Evolutionary conservation across 129 eudicot species (phyloP), one percentile per base, ranked within the genome.

Genomic region (Arctium minus): DNA sequence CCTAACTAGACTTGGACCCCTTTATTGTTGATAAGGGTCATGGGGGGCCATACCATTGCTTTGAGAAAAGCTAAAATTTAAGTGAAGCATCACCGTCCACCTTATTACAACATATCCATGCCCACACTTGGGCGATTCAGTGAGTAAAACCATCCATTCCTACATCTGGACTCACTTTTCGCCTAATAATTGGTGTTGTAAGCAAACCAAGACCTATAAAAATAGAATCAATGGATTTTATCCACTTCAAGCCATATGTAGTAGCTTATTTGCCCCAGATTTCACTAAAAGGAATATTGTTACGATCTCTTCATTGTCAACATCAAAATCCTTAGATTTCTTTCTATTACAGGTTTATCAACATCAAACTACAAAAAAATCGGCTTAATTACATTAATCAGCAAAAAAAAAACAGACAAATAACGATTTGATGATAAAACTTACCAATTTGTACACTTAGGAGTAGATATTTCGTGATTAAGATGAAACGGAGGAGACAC

Each of bases 1-100:
- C 35, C 78, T 11, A 48, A 40, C 81, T 50, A 39, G 60, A 76
- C 17, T 33, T 69, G 81, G 82, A 70, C 78, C 82, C 82, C 73
- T 77, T 77, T 8, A 72, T 44, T 48, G 62, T 56, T 17, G 31
- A 73, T 35, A 81, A 60, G 68, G 48, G 72, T 39, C 70, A 27
- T 22, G 37, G 39, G 39, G 81, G 71, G 67, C 27, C 27, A 22
- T 22, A 22, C 33, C 86, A 82, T 82, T 48, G 8, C 70, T 76
- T 76, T 67, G 13, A 50, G 38, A 27, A 82, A 82, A 82, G 85
- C 83, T 72, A 78, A 78, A 72, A 17, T 40, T 73, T 78, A 62
- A 78, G 74, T 9, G 56, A 79, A 73, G 80, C 79, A 62, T 78
- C 80, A 72, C 80, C 60, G 46, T 78, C 79, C 17, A 73, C 31